Evolutionary conservation across 768 basidiomycete species (phyloP).

Genomic region (Pleurotus giganteus): DNA sequence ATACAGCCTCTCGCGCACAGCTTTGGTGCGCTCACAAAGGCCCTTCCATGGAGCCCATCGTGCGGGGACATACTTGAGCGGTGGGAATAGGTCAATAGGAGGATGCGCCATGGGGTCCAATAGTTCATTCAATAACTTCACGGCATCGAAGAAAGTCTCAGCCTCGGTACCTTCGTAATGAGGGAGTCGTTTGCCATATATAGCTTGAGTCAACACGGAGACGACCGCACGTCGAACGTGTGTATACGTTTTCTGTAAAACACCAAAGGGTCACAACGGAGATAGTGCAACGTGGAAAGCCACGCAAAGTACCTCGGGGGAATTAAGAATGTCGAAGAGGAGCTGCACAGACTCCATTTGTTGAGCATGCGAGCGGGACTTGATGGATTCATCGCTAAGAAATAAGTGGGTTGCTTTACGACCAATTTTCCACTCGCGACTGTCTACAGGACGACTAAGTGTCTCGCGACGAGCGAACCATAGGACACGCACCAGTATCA

Average conservation of each 20-base stretch:
- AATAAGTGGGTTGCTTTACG: conserved; percentile 18
- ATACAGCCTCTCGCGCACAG: neutral
- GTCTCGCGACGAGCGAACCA: neutral
- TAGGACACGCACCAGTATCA: conserved; percentile 10
- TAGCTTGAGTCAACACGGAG: conserved; percentile 11
- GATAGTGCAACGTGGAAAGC: neutral
- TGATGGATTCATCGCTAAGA: conserved; percentile 17
- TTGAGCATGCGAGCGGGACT: conserved; percentile 20
- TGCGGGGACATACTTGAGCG: conserved; percentile 17
- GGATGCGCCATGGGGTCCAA: conserved; percentile 13
- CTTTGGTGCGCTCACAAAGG: neutral
- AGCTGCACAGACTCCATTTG: conserved; percentile 25
- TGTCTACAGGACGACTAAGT: neutral
- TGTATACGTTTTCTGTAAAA: conserved; percentile 5
- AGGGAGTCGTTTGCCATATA: conserved; percentile 13
- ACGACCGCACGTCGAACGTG: conserved; percentile 8
- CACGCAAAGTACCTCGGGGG: conserved; percentile 21
- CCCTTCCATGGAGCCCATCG: conserved; percentile 17
- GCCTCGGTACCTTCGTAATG: conserved; percentile 9
- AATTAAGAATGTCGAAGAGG: conserved; percentile 25
- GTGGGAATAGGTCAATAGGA: conserved; percentile 14
- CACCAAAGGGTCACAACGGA: neutral
- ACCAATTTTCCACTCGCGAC: conserved; percentile 9
- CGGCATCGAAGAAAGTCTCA: conserved; percentile 4
- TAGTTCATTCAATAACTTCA: neutral